Conservation (phyloP, 2,329 filamentous ascomycete species). For the Hysterium pulicare region DNA sequence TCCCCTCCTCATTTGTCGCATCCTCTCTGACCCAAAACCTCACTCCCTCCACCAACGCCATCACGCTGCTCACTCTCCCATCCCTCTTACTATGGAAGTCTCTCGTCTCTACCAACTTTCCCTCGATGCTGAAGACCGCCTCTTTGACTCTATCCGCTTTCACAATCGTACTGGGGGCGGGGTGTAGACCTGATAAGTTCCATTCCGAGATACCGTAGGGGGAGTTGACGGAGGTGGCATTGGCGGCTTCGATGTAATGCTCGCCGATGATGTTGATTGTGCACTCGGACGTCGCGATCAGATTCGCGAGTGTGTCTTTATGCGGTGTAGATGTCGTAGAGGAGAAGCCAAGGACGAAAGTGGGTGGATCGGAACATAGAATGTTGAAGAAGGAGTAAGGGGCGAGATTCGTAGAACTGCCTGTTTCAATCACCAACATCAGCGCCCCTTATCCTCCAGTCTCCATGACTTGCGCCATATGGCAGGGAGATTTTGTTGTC, state of each 20-base stretch:
- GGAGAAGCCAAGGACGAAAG: slow-evolving; percentile 67
- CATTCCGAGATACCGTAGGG: slow-evolving; percentile 77
- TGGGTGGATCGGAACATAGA: slow-evolving; percentile 79
- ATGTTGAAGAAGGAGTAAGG: slow-evolving; percentile 87
- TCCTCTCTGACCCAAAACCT: slow-evolving; percentile 89
- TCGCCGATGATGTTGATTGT: slow-evolving; percentile 82
- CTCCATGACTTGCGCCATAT: not conserved
- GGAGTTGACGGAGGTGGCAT: slow-evolving; percentile 73
- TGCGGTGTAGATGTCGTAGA: slow-evolving; percentile 53
- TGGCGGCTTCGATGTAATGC: slow-evolving; percentile 82
- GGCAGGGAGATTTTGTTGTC: not conserved
- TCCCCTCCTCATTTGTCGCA: slow-evolving; percentile 74
- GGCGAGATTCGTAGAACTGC: slow-evolving; percentile 66
- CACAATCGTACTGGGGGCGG: slow-evolving; percentile 63
- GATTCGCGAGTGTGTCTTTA: slow-evolving; percentile 77
- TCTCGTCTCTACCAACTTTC: slow-evolving; percentile 66
- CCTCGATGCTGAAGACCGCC: slow-evolving; percentile 79
- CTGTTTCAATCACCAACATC: slow-evolving; percentile 8
- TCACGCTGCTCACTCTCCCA: slow-evolving; percentile 69
- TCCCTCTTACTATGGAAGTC: slow-evolving; percentile 60
- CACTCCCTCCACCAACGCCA: slow-evolving; percentile 78
- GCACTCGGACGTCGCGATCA: slow-evolving; percentile 69
- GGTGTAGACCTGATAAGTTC: slow-evolving; percentile 72
- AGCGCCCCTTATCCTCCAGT: not conserved
- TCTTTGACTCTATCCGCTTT: slow-evolving; percentile 72